Conservation (phyloP, 768 basidiomycete genomes). For the Boletus subparvulus region DNA sequence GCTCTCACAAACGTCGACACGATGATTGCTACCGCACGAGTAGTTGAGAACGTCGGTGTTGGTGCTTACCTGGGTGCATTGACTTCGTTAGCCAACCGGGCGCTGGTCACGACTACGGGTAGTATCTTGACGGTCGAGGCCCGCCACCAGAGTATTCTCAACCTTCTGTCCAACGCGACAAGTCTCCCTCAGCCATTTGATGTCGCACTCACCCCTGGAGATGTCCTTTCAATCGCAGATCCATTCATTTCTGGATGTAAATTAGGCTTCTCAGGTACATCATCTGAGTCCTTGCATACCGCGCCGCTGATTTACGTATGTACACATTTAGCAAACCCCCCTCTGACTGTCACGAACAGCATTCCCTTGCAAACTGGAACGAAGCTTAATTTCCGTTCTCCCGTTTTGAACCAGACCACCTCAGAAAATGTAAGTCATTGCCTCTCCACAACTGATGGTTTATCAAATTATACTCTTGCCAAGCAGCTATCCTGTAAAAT, state of each 20-base stretch:
- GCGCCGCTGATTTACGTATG: not conserved
- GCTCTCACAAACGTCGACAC: conserved; percentile 64
- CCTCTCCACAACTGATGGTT: not conserved
- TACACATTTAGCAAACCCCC: conserved; percentile 48
- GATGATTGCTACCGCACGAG: conserved; percentile 70
- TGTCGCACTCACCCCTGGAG: conserved; percentile 62
- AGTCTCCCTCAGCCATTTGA: conserved; percentile 73
- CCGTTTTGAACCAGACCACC: conserved; percentile 52
- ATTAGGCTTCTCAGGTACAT: conserved; percentile 54
- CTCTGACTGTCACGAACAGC: conserved; percentile 62
- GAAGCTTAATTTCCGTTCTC: conserved; percentile 57
- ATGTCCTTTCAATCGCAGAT: conserved; percentile 69
- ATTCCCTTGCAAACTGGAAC: conserved; percentile 58
- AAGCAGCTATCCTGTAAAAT: conserved; percentile 73
- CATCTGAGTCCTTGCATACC: not conserved
- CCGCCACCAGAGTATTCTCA: conserved; percentile 79
- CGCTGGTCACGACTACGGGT: conserved; percentile 61
- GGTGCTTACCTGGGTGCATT: conserved; percentile 76
- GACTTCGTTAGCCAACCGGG: conserved; percentile 57
- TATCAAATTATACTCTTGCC: conserved; percentile 6
- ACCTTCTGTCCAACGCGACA: conserved; percentile 57
- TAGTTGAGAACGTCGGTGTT: conserved; percentile 76
- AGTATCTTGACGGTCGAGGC: conserved; percentile 79
- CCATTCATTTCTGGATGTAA: conserved; percentile 71
- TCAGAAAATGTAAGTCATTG: conserved; percentile 39